phyloP scores from a whole-genome alignment of 306 rosid species.

The Vigna reflexopilosa region DNA sequence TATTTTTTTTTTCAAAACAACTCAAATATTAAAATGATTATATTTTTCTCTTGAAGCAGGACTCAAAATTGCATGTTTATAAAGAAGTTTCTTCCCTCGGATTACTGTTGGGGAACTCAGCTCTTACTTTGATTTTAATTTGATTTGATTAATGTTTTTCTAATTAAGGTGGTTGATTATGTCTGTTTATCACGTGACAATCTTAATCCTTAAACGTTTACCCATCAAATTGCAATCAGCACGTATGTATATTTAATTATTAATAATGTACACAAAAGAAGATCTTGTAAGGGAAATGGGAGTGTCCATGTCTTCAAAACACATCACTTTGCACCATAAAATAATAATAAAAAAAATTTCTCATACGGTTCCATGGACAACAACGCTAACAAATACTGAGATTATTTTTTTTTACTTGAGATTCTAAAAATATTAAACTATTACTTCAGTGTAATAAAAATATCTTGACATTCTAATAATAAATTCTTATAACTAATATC shows the following conservation, averaged over 20 bases:
- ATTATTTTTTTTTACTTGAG: too few species aligned
- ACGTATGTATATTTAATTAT: not conserved
- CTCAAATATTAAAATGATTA: not conserved
- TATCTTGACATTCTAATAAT: too few species aligned
- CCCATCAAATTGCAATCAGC: not conserved
- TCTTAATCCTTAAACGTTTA: not conserved
- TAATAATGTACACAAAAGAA: not conserved
- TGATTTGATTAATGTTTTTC: not conserved
- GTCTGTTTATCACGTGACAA: not conserved
- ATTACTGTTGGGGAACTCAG: not conserved
- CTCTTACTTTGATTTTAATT: not conserved
- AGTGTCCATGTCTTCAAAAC: not conserved
- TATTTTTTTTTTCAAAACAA: not conserved
- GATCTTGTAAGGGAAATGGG: not conserved
- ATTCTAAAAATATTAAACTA: too few species aligned
- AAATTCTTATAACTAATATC: too few species aligned
- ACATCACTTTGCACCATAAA: not conserved
- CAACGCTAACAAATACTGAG: too few species aligned
- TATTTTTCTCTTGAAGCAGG: not conserved
- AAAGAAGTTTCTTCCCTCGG: not conserved
- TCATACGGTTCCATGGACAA: too few species aligned
- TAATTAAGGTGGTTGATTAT: not conserved
- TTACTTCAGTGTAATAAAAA: too few species aligned
- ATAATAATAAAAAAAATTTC: too few species aligned
- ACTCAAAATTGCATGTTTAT: not conserved